Evolutionary conservation across 331 rosid species (phyloP).

Genomic region (Rosa hybrid): DNA sequence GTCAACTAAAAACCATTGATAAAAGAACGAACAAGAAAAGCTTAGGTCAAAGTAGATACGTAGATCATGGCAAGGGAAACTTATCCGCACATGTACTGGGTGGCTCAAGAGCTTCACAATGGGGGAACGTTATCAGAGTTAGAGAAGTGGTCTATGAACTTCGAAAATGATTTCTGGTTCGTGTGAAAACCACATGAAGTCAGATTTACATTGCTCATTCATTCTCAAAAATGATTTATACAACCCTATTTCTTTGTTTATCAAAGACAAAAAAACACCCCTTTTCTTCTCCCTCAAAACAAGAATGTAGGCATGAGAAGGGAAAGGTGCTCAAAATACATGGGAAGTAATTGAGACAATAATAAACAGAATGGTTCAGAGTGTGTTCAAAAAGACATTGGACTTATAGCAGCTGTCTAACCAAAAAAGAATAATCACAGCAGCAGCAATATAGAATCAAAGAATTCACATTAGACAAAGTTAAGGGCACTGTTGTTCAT

Average conservation of each 20-base stretch:
- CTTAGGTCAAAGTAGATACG: no score
- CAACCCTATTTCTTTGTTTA: background rate
- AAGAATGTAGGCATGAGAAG: background rate
- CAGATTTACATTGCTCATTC: slow-evolving; percentile 10
- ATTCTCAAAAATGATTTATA: background rate
- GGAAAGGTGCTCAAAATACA: background rate
- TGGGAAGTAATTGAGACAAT: background rate
- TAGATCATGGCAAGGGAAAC: no score
- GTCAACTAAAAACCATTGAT: no score
- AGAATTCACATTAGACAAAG: slow-evolving; percentile 13
- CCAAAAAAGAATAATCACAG: background rate
- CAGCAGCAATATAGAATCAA: slow-evolving; percentile 29
- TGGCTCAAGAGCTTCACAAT: no score
- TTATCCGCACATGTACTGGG: no score
- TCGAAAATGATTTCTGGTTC: no score
- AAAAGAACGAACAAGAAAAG: no score
- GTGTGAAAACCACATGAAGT: background rate
- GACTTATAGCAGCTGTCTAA: slow-evolving; percentile 6
- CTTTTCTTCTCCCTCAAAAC: background rate
- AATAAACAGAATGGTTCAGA: background rate
- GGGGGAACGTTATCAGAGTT: no score
- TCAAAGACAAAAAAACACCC: background rate
- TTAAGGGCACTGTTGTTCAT: slow-evolving; percentile 27
- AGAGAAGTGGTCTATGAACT: no score
- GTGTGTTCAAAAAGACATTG: slow-evolving; percentile 27